Base-by-base conservation (phyloP, 306 rosid genomes). In the Rosa rugosa region DNA sequence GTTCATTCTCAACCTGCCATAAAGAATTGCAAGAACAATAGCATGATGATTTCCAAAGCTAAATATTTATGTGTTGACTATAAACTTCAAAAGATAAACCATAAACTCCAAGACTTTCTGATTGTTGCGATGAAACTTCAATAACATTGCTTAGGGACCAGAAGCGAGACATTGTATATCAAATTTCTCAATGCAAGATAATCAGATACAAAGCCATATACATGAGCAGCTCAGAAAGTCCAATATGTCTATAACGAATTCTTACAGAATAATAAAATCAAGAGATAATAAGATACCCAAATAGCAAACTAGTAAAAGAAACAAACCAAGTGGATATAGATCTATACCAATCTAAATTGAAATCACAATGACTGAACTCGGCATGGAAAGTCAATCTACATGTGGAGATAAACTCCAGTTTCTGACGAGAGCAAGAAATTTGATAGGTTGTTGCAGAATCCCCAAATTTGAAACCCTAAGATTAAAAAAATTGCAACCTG, bases 1-100 rank as follows among this genome's bases (percentile, higher is more conserved):
- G 87, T 84, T 95, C 6, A 87, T 95, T 92, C 86, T 95, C 99
- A 77, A 95, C 99, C 99, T 95, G 77, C 56, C 65, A 81, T 63
- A 46, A 72, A 75, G 40, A 81, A 77, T 60, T 62, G 65, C 74
- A 80, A 77, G 45, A 84, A 42, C 49, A 78, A 77, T 63, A 70
- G 62, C 64, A 73, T 16, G 59, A 75, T 34, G 72, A 77, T 46
- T 75, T 82, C 73, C 51, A 65, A 63, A 76, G 18, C 76, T 54
- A 44, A 75, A 81, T 31, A 73, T 59, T 53, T 40, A 27, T 18
- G 78, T 50, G 66, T 27, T 27, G 57, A 63, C 69, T 34, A 63
- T 34, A 63, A 42, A 71, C 12, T 60, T 11, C 67, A 36, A 65
- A 65, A 23, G 40, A 11, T 4, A 27, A 5, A 62, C 34, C 20